These are phyloP conservation scores for Polyporus arcularius DNA, from an alignment of 768 basidiomycete species.

Conservation along the genomic window DNA sequence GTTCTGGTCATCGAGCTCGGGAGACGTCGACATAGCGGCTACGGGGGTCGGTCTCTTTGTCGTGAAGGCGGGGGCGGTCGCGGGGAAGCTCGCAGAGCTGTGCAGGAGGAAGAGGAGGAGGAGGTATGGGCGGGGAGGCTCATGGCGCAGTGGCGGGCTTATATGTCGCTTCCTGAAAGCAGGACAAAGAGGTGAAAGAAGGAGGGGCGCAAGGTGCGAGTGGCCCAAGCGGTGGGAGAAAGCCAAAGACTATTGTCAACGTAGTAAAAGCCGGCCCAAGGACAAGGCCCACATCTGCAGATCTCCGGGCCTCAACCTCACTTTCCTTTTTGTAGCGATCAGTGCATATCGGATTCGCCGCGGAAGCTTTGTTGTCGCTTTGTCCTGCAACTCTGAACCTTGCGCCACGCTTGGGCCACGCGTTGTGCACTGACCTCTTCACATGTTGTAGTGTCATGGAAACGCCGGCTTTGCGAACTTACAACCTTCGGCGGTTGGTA, in stretches of 20 bases:
- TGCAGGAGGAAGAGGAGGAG: conserved; percentile 4
- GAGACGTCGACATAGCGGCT: not conserved
- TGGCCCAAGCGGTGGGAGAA: conserved; percentile 15
- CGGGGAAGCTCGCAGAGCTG: conserved; percentile 1
- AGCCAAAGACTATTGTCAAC: conserved; percentile 16
- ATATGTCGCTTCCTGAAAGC: conserved; percentile 2
- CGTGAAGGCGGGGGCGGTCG: not conserved
- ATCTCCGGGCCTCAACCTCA: conserved; percentile 12
- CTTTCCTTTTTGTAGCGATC: conserved; percentile 16
- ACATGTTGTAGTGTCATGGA: too few species aligned
- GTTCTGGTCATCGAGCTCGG: conserved; percentile 1
- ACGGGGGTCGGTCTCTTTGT: not conserved
- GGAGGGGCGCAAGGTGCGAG: conserved; percentile 8
- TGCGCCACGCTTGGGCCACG: not conserved
- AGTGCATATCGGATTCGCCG: not conserved
- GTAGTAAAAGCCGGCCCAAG: conserved; percentile 11
- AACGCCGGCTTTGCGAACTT: too few species aligned
- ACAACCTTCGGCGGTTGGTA: too few species aligned
- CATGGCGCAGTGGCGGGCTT: conserved; percentile 9
- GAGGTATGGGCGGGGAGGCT: not conserved
- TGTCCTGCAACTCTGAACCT: conserved; percentile 3
- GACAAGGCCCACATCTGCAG: conserved; percentile 18
- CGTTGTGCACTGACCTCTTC: not conserved
- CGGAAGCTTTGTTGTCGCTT: conserved; percentile 13
- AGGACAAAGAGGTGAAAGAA: conserved; percentile 16